Base-by-base conservation (phyloP, 2,329 filamentous ascomycete species). In the Aspergillus texensis region DNA sequence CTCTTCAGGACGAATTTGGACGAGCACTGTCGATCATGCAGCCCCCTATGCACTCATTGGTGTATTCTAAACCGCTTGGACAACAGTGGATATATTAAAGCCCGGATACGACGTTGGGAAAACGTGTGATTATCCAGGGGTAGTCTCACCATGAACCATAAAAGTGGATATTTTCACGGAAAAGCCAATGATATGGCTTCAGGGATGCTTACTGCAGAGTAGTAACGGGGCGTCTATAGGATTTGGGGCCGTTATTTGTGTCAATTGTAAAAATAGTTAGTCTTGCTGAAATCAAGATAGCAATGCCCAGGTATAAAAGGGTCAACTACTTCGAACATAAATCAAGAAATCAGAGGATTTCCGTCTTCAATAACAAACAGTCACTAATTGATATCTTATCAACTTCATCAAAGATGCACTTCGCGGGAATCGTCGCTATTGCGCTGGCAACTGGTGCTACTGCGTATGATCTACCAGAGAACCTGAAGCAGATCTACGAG, bases 401-500 rank as follows among this genome's bases (percentile, higher is more conserved):
- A 30, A 50, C 43, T 16, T 46, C 10, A 6, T 11, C 43, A 6
- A 24, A 46, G 8, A 46, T 46, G 43, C 43, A 12, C 24, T 46
- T 46, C 21, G 9, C 11, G n/a, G 43, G 11, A 46, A 14, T 24
- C 43, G 43, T 14, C 43, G 21, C 43, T 4, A 14, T 46, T 46
- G 43, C 43, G 4, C n/a, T 46, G 43, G 43, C 21, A 11, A 12
- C 43, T 14, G 43, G 43, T 46, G 43, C 43, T 21, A 24, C 43
- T 24, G 64, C 68, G 10, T 70, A 67, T 45, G 52, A 63, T 24
- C 32, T 71, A 2, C 68, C 69, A 21, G 57, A 60, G 9, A 68
- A 70, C 16, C 52, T 71, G n/a, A 58, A 62, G 46, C 46, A 65
- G 36, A 65, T 71, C 28, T 70, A 71, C 26, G 56, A 68, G 16